phyloP scores from a whole-genome alignment of 208 protist species.

The Strigomonas galati region DNA sequence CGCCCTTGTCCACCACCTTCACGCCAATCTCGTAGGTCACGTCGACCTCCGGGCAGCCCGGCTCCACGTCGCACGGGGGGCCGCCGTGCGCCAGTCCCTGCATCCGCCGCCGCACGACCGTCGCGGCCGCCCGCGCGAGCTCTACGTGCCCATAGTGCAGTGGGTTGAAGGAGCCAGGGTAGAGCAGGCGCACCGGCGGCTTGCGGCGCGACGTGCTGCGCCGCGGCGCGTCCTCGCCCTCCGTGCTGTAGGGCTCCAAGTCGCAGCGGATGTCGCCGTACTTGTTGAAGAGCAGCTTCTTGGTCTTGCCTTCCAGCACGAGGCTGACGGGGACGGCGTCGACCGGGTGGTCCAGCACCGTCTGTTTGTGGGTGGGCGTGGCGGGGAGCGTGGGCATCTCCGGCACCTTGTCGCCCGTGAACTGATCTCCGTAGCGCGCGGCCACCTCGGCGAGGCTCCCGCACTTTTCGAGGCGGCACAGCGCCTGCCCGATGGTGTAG shows the following conservation, averaged over 20 bases:
- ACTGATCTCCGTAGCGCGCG: too few relatives aligned
- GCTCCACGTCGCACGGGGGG: background rate
- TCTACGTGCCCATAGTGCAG: conserved; percentile 81
- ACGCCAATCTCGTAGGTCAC: conserved; percentile 71
- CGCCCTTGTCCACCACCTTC: conserved; percentile 58
- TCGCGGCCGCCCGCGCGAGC: conserved; percentile 39
- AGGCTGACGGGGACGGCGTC: background rate
- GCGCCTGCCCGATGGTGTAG: conserved; percentile 6
- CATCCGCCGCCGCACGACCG: conserved; percentile 20
- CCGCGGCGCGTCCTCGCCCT: background rate
- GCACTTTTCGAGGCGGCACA: too few relatives aligned
- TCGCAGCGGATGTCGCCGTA: conserved; percentile 43
- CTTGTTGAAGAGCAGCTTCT: conserved; percentile 42
- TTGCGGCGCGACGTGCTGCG: too few relatives aligned
- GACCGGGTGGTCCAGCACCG: conserved; percentile 13
- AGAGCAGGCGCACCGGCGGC: conserved; percentile 37
- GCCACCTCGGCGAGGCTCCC: too few relatives aligned
- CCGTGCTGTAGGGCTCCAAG: background rate
- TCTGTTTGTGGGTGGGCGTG: background rate
- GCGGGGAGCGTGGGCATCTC: too few relatives aligned
- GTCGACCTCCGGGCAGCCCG: conserved; percentile 1
- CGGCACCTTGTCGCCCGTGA: too few relatives aligned
- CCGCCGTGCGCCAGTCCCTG: background rate
- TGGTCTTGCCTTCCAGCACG: conserved; percentile 20
- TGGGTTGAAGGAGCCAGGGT: conserved; percentile 71